Conservation (phyloP, 2,329 filamentous ascomycete genomes). For the Magnaporthales sp. region DNA sequence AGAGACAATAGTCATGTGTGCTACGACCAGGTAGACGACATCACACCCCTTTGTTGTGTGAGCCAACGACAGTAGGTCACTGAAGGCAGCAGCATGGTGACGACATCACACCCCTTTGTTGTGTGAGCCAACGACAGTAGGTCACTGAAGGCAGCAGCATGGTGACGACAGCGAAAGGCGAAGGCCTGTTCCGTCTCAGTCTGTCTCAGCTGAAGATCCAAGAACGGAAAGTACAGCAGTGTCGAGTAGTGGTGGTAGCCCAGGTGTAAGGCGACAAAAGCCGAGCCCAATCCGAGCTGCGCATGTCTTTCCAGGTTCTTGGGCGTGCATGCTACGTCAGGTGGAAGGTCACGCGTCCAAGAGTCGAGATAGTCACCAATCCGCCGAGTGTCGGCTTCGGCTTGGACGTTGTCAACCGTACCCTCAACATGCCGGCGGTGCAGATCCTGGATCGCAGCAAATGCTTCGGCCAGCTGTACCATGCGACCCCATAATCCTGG, state of each 20-base stretch:
- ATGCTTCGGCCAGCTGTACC: constrained; percentile 2
- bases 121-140: neutral
- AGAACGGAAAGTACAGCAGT: constrained; percentile 5
- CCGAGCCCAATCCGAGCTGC: neutral
- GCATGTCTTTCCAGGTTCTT: constrained; percentile 1
- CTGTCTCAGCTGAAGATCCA: neutral
- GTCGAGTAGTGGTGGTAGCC: constrained; percentile 3
- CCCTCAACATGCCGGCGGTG: neutral
- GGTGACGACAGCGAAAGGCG: neutral
- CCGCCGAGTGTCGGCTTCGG: neutral
- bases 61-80: constrained; percentile 2
- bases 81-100: neutral
- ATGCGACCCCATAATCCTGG: constrained; percentile 5
- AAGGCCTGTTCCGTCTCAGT: neutral
- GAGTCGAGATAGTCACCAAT: neutral
- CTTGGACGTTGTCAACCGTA: neutral
- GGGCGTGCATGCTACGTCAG: neutral
- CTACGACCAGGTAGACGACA: constrained; percentile 21
- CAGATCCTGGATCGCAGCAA: neutral
- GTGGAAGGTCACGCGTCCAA: neutral
- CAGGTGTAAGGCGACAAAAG: constrained; percentile 5
- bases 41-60: constrained; percentile 14
- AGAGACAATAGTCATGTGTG: constrained; percentile 25
- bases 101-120: constrained; percentile 13
- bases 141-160: constrained; percentile 2